A percentile compares a stretch with the other conserved stretches of the same genome.
phyloP scores from a whole-genome alignment of 2,329 filamentous ascomycete species.

The Ophiognomonia clavigignenti-juglandacearum region DNA sequence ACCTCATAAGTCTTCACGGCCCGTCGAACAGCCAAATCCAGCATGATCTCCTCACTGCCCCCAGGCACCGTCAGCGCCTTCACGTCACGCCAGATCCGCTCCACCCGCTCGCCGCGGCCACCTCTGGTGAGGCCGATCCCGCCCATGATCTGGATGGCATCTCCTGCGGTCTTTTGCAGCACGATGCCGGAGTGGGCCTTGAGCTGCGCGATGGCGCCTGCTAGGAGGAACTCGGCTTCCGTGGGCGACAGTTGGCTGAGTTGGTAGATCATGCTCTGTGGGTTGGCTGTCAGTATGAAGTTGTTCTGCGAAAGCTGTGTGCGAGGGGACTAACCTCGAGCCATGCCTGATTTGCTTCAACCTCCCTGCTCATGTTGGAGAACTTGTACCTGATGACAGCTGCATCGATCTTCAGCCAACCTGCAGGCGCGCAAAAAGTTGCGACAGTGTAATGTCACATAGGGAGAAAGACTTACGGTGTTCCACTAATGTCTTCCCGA shows the following conservation, averaged over 20 bases:
- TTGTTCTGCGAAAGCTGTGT: not conserved
- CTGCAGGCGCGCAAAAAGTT: not conserved
- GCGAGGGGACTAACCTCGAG: slow-evolving; percentile 7
- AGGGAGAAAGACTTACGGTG: slow-evolving; percentile 6
- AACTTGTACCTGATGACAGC: slow-evolving; percentile 18
- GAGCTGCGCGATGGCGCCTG: slow-evolving; percentile 16
- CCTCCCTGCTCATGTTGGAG: slow-evolving; percentile 17
- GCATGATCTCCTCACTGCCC: slow-evolving; percentile 17
- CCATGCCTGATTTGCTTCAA: slow-evolving; percentile 18
- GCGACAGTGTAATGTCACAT: not conserved
- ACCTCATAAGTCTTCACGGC: slow-evolving; percentile 3
- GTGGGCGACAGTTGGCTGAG: slow-evolving; percentile 22
- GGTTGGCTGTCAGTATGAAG: not conserved
- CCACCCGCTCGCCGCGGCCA: slow-evolving; percentile 18
- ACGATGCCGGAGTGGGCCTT: slow-evolving; percentile 18
- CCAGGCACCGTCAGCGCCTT: slow-evolving; percentile 18
- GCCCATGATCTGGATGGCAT: slow-evolving; percentile 18
- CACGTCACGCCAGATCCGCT: slow-evolving; percentile 17
- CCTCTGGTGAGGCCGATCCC: slow-evolving; percentile 17
- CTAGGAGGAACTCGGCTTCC: slow-evolving; percentile 23
- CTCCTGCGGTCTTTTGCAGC: slow-evolving; percentile 14
- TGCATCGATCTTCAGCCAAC: not conserved
- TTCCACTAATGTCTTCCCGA: slow-evolving; percentile 15
- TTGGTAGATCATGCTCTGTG: slow-evolving; percentile 37
- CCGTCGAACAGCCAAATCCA: slow-evolving; percentile 16